phyloP scores from a whole-genome alignment of 495 filamentous ascomycete species.

The Neurospora sp. region DNA sequence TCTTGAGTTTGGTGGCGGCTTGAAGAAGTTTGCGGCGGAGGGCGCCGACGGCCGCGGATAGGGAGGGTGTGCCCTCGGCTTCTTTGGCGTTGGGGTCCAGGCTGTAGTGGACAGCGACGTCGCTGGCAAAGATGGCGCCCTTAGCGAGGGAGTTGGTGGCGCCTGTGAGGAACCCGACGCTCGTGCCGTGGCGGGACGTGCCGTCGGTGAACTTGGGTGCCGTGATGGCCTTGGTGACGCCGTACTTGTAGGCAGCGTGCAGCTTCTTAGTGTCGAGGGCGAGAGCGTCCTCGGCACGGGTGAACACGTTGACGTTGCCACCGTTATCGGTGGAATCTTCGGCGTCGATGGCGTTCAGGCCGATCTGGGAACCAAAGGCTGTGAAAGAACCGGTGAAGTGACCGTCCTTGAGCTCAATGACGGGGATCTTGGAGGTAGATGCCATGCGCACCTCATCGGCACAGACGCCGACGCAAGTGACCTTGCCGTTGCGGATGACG shows the following conservation, averaged over 20 bases:
- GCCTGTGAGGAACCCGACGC: constrained; percentile 36
- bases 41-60: constrained; percentile 28
- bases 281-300: constrained; percentile 37
- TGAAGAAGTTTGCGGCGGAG: constrained; percentile 35
- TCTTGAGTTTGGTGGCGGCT: constrained; percentile 17
- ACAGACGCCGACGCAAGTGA: constrained; percentile 41
- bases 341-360: constrained; percentile 46
- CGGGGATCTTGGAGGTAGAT: constrained; percentile 14
- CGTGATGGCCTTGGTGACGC: constrained; percentile 38
- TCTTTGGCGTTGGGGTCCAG: constrained; percentile 24
- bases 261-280: constrained; percentile 36
- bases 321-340: constrained; percentile 42
- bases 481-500: constrained; percentile 35
- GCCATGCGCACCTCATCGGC: constrained; percentile 23
- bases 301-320: constrained; percentile 25
- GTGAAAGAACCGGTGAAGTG: constrained; percentile 47
- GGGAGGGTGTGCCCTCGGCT: constrained; percentile 23
- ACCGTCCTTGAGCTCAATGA: constrained; percentile 43
- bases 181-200: constrained; percentile 33
- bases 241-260: constrained; percentile 29
- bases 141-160: constrained; percentile 22
- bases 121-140: constrained; percentile 28
- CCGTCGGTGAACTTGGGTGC: constrained; percentile 26
- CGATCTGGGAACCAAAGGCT: constrained; percentile 41
- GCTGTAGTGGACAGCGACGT: constrained; percentile 38